Conservation (phyloP, 192 early-diverging fungal species). For the Coemansia sp. region DNA sequence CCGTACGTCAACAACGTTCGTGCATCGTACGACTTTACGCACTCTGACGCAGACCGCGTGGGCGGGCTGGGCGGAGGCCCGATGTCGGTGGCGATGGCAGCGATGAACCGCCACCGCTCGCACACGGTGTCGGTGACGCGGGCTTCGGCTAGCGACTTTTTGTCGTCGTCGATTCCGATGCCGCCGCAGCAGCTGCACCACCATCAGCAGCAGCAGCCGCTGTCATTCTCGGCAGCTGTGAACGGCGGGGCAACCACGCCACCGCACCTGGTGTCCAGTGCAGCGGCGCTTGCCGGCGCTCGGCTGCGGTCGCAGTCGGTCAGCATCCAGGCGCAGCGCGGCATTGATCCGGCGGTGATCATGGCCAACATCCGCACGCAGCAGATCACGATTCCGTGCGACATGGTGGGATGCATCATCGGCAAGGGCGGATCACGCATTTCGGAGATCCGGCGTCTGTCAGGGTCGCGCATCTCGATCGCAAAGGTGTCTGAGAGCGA, state of each 20-base stretch:
- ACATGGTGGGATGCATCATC: slow-evolving; percentile 97
- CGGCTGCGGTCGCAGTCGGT: slow-evolving; percentile 55
- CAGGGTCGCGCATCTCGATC: slow-evolving; percentile 86
- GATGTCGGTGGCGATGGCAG: slow-evolving; percentile 27
- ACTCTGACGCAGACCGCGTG: slow-evolving; percentile 41
- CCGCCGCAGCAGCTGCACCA: slow-evolving; percentile 20
- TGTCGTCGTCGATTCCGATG: slow-evolving; percentile 51
- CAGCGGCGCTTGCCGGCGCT: slow-evolving; percentile 27
- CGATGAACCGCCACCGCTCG: slow-evolving; percentile 53
- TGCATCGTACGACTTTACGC: slow-evolving; percentile 43
- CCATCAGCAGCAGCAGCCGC: slow-evolving; percentile 2
- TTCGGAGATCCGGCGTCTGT: slow-evolving; percentile 76
- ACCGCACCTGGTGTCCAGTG: slow-evolving; percentile 14
- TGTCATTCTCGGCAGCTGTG: slow-evolving; percentile 27
- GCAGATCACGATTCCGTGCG: slow-evolving; percentile 89
- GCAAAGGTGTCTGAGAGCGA: slow-evolving; percentile 78
- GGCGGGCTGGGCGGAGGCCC: slow-evolving; percentile 13
- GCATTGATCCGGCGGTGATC: slow-evolving; percentile 36
- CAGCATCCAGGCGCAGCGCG: slow-evolving; percentile 49
- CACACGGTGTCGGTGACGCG: slow-evolving; percentile 55
- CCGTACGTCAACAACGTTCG: slow-evolving; percentile 55
- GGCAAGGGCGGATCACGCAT: slow-evolving; percentile 87
- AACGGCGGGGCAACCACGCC: slow-evolving; percentile 31
- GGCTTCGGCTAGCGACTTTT: slow-evolving; percentile 20
- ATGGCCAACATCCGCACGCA: slow-evolving; percentile 69